Evolutionary conservation across 2,329 filamentous ascomycete species (phyloP).

Genomic region (Penicillium polonicum): DNA sequence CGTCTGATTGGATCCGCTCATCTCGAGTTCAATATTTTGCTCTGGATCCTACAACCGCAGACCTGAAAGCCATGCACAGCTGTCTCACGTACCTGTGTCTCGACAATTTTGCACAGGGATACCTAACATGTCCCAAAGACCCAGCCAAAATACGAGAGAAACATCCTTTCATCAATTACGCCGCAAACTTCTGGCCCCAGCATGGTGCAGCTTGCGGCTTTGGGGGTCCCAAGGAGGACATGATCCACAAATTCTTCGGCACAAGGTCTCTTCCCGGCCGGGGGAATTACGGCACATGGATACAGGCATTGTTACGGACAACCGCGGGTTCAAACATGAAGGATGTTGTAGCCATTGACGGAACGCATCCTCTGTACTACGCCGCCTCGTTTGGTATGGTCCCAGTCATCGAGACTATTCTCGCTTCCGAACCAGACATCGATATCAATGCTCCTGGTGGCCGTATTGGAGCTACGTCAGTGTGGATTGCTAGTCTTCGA

Average conservation of each 20-base stretch:
- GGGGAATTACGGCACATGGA: slow-evolving; percentile 22
- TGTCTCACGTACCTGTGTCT: slow-evolving; percentile 20
- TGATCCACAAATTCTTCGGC: slow-evolving; percentile 18
- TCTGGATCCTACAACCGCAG: slow-evolving; percentile 14
- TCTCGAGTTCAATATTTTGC: slow-evolving; percentile 18
- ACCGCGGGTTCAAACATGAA: neutral
- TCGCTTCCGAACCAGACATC: slow-evolving; percentile 15
- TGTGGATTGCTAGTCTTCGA: slow-evolving; percentile 18
- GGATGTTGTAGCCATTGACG: slow-evolving; percentile 6
- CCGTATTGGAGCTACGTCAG: slow-evolving; percentile 16
- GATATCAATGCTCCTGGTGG: slow-evolving; percentile 22
- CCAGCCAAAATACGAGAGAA: neutral
- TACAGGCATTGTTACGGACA: slow-evolving; percentile 12
- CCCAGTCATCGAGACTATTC: slow-evolving; percentile 17
- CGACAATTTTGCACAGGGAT: slow-evolving; percentile 20
- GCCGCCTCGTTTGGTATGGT: slow-evolving; percentile 22
- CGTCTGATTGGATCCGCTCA: slow-evolving; percentile 19
- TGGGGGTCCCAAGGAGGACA: neutral
- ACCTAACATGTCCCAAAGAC: neutral
- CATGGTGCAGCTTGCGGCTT: slow-evolving; percentile 12
- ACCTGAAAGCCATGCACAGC: slow-evolving; percentile 16
- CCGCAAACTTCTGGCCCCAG: slow-evolving; percentile 16
- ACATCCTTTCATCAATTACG: slow-evolving; percentile 17
- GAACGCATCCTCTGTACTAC: slow-evolving; percentile 22
- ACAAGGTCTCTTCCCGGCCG: slow-evolving; percentile 12